Conservation (phyloP, 352 stramenopile species). For the Thraustochytrium sp. region DNA sequence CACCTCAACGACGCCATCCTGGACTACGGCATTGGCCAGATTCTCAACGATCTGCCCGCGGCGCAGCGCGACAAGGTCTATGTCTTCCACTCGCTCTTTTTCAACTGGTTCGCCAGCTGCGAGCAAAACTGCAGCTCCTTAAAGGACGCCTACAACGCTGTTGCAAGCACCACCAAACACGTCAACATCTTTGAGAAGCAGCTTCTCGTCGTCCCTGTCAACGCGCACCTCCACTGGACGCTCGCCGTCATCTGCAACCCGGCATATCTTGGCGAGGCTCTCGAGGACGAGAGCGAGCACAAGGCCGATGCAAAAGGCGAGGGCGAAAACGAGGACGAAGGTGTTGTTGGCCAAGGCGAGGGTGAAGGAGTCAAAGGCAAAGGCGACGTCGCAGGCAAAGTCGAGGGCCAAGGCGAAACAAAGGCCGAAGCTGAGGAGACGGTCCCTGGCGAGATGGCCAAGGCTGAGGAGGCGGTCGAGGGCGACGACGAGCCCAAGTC, state of each 20-base stretch:
- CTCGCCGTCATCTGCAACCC: slow-evolving; percentile 26
- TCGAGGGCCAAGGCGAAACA: no score
- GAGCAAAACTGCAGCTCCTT: background rate
- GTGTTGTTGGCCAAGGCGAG: no score
- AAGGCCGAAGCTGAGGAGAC: no score
- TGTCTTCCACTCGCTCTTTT: slow-evolving; percentile 37
- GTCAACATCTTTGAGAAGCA: slow-evolving; percentile 18
- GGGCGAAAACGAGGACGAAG: background rate
- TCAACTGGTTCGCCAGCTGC: background rate
- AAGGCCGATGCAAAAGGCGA: background rate
- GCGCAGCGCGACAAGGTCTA: background rate
- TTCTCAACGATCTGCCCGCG: background rate
- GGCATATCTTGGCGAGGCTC: background rate
- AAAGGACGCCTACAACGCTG: background rate
- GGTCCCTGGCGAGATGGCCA: no score
- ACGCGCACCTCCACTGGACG: slow-evolving; percentile 30
- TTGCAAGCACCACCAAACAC: slow-evolving; percentile 13
- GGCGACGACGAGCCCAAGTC: background rate
- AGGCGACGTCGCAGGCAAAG: no score
- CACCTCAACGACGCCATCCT: slow-evolving; percentile 27
- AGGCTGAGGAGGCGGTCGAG: no score
- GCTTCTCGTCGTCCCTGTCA: slow-evolving; percentile 10
- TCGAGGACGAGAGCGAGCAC: background rate
- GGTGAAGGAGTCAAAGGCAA: no score
- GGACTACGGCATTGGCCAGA: slow-evolving; percentile 19